Evolutionary conservation across 2,329 filamentous ascomycete species (phyloP).

Genomic region (Aspergillus pseudotamarii): DNA sequence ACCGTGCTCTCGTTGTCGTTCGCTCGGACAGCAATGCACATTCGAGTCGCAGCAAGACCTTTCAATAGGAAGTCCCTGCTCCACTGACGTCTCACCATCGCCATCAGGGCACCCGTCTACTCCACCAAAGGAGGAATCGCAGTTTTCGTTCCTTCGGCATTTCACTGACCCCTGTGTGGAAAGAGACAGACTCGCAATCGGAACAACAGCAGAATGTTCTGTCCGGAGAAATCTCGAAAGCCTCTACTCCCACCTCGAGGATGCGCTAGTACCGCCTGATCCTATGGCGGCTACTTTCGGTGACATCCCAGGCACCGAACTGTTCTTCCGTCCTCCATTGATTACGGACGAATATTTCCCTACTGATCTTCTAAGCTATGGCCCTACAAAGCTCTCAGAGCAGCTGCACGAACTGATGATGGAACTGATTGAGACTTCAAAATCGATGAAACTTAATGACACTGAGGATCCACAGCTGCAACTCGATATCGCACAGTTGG

Average conservation of each 20-base stretch:
- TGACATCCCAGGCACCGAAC: conserved; percentile 14
- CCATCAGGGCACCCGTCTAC: conserved; percentile 2
- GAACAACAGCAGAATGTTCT: conserved; percentile 34
- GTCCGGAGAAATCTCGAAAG: conserved; percentile 30
- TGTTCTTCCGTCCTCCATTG: conserved; percentile 16
- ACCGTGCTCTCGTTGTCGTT: conserved; percentile 30
- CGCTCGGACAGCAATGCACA: conserved; percentile 25
- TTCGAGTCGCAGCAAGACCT: conserved; percentile 12
- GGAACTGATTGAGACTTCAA: conserved; percentile 33
- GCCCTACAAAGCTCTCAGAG: conserved; percentile 24
- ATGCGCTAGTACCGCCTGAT: conserved; percentile 27
- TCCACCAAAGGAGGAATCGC: conserved; percentile 10
- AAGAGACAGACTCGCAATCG: conserved; percentile 32
- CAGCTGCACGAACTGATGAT: conserved; percentile 29
- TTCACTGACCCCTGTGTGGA: conserved; percentile 33
- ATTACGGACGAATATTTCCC: conserved; percentile 21
- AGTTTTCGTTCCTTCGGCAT: conserved; percentile 32
- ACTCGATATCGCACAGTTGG: conserved; percentile 23
- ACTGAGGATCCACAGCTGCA: neutral
- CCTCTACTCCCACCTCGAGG: conserved; percentile 30
- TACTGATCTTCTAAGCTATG: conserved; percentile 19
- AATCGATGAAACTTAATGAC: conserved; percentile 24
- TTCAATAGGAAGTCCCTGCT: conserved; percentile 5
- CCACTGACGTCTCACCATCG: conserved; percentile 6
- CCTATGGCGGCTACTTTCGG: conserved; percentile 19